Base-by-base conservation (phyloP, 75 land plant genomes). In the Larix kaempferi region DNA sequence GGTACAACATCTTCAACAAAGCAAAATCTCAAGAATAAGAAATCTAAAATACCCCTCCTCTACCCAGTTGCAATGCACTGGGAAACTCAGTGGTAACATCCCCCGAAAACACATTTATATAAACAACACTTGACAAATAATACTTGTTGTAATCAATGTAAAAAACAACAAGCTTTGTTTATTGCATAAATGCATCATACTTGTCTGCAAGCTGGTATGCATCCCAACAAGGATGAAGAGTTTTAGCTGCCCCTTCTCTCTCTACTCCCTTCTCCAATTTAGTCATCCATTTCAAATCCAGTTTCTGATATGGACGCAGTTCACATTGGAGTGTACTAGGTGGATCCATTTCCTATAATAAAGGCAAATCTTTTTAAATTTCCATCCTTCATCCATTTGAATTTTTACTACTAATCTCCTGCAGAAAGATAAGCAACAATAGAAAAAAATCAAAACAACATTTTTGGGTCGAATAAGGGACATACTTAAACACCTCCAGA, bases 181-280 rank as follows among this genome's bases (percentile, higher is more conserved):
- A 22, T 35, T 4, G 33, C 29, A 21, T 19, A 16, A 27, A 79
- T 59, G 2, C 12, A 26, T 63, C 83, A 25, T 86, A 91, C 96
- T 72, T 78, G 81, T 91, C 98, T 33, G 75, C 59, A 63, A 95
- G 73, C 35, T 83, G 85, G 80, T 93, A 93, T 4, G 86, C 94
- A 56, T 77, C 84, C 97, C 98, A 95, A 71, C 94, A 95, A 14
- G 98, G 94, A 88, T 95, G 98, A 73, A 95, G 89, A 65, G 91
- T 84, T 72, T 80, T 79, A 49, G 87, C 82, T 73, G 98, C 94
- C 11, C 66, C 86, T 80, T 77, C 86, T 89, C 19, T 65, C 81
- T 60, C 75, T 77, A 58, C 60, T 64, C 39, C 91, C 75, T 80
- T 88, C 76, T 95, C 98, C 59, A 81, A 78, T 67, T 87, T 79